These are phyloP conservation scores for Colletotrichum sidae DNA, from an alignment of 2,329 filamentous ascomycete genomes.

Conservation along the genomic window DNA sequence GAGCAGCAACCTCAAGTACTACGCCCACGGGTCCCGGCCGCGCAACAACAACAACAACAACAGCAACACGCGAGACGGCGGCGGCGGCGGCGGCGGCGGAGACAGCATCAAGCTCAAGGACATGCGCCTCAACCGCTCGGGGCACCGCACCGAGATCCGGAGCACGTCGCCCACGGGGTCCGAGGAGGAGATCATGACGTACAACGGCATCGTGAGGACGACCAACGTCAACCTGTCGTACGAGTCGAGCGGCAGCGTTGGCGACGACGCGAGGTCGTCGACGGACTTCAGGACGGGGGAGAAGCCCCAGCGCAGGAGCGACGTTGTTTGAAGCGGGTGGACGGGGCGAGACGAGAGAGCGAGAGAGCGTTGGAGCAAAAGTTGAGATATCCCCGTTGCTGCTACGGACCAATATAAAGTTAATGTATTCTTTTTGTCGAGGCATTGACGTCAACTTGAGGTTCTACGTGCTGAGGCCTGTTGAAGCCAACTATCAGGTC, in stretches of 20 bases:
- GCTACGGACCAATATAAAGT: too few species aligned
- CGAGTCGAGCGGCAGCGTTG: constrained; percentile 17
- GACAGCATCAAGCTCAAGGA: constrained; percentile 41
- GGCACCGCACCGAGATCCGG: constrained; percentile 47
- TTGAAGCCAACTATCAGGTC: too few species aligned
- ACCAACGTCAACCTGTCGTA: constrained; percentile 42
- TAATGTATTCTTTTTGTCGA: too few species aligned
- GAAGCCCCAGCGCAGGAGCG: constrained; percentile 12
- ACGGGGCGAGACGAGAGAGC: too few species aligned
- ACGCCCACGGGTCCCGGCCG: constrained; percentile 18
- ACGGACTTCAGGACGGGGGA: constrained; percentile 19
- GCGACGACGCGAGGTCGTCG: constrained; percentile 14
- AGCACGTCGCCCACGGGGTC: constrained; percentile 47
- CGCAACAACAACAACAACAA: constrained; percentile 13
- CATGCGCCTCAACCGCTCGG: constrained; percentile 40
- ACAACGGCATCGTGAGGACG: constrained; percentile 53
- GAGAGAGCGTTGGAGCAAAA: too few species aligned
- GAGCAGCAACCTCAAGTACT: constrained; percentile 22
- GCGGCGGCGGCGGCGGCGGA: constrained; percentile 7
- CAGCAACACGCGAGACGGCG: constrained; percentile 41
- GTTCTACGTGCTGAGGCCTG: too few species aligned
- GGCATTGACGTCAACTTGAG: too few species aligned
- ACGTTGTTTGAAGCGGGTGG: background rate
- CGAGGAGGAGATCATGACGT: constrained; percentile 54
- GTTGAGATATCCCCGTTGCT: too few species aligned